Conservation (phyloP, 116 monocot species). For the Thalassia testudinum region DNA sequence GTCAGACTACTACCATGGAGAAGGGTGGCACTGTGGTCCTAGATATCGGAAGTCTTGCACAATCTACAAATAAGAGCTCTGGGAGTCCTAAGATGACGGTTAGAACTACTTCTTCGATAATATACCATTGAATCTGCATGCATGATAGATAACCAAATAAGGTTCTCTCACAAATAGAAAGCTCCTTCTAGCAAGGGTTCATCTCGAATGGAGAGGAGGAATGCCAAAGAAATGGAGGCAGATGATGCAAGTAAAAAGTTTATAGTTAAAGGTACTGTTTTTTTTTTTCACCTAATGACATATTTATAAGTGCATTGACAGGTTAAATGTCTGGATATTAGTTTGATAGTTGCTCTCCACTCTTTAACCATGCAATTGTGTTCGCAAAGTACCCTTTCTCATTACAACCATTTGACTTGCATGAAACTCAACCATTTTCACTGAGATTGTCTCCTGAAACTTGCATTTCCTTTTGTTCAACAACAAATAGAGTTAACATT, state of each 20-base stretch:
- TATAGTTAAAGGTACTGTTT: slow-evolving; percentile 69
- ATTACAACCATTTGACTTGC: too few relatives aligned
- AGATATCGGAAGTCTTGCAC: slow-evolving; percentile 55
- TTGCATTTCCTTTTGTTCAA: too few relatives aligned
- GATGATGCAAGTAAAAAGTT: slow-evolving; percentile 66
- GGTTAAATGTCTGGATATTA: too few relatives aligned
- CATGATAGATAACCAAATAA: not conserved
- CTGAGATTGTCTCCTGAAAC: too few relatives aligned
- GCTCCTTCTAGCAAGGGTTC: slow-evolving; percentile 73
- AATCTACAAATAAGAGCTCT: slow-evolving; percentile 44
- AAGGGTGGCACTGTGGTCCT: slow-evolving; percentile 48
- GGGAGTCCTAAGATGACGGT: slow-evolving; percentile 69
- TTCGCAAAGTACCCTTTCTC: too few relatives aligned
- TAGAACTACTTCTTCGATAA: slow-evolving; percentile 4
- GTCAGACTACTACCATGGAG: slow-evolving; percentile 20
- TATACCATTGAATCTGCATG: not conserved
- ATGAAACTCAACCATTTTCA: too few relatives aligned
- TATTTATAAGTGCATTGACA: too few relatives aligned
- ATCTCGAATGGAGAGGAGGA: slow-evolving; percentile 45
- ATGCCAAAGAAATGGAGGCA: slow-evolving; percentile 46
- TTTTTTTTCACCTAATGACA: too few relatives aligned
- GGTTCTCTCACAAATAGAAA: slow-evolving; percentile 31
- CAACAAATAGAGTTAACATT: too few relatives aligned
- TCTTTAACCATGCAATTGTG: too few relatives aligned
- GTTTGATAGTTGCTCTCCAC: too few relatives aligned